These are phyloP conservation scores for Keithomyces neogunnii DNA, from an alignment of 2,329 filamentous ascomycete genomes.

Conservation along the genomic window DNA sequence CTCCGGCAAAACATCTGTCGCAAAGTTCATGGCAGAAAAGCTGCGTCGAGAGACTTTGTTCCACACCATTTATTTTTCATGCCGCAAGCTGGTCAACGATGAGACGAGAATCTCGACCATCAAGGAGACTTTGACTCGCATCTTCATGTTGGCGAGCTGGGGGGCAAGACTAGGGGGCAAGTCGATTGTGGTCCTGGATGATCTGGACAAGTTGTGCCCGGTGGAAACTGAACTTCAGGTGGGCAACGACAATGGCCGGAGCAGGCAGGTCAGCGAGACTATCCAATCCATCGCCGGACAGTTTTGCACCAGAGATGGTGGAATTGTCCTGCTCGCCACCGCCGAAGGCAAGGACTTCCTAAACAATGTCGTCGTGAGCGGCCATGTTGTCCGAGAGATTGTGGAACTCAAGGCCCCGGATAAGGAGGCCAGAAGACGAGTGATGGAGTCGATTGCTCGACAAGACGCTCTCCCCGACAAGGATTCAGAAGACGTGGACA, in stretches of 20 bases:
- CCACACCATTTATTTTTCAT: conserved; percentile 79
- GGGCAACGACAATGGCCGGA: conserved; percentile 86
- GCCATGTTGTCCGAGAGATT: conserved; percentile 88
- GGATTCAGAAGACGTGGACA: conserved; percentile 26
- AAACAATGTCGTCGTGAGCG: conserved; percentile 82
- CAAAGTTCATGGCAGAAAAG: conserved; percentile 65
- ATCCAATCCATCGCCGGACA: conserved; percentile 76
- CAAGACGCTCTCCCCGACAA: conserved; percentile 37
- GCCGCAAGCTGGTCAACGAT: conserved; percentile 79
- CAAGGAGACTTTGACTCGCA: conserved; percentile 74
- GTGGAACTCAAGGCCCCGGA: conserved; percentile 82
- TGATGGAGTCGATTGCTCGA: conserved; percentile 71
- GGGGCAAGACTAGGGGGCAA: conserved; percentile 78
- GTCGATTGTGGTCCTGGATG: conserved; percentile 80
- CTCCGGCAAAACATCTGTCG: conserved; percentile 78
- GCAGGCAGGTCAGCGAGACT: conserved; percentile 84
- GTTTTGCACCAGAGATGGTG: conserved; percentile 70
- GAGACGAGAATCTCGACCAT: conserved; percentile 84
- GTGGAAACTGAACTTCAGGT: conserved; percentile 91
- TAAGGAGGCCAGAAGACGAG: conserved; percentile 77
- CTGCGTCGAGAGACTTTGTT: conserved; percentile 68
- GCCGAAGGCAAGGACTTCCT: conserved; percentile 89
- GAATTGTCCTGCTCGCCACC: conserved; percentile 80
- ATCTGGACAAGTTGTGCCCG: conserved; percentile 87
- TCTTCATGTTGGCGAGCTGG: conserved; percentile 90